Base-by-base conservation (phyloP, 2,329 filamentous ascomycete species). In the Aphanoascus verrucosus region DNA sequence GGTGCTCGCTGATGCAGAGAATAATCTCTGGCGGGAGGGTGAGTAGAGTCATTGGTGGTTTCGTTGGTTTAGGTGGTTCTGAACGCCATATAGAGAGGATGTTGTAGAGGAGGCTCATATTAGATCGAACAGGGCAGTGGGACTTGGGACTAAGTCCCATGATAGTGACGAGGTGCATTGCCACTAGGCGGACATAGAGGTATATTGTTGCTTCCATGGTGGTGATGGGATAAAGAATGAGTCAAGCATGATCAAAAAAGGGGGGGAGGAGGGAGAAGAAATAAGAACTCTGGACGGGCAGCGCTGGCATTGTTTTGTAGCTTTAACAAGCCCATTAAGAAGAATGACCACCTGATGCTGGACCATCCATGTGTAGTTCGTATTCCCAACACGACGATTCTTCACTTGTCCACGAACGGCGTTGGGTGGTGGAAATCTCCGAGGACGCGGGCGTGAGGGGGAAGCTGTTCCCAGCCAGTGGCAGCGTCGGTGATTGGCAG, bases 1-100 rank as follows among this genome's bases (percentile, higher is more conserved):
- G 50, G 23, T 52, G 50, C 14, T 52, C 50, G 43, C 40, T 35
- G 14, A 52, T 32, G 42, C 50, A 52, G 12, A 52, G 50, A 9
- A 52, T 19, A 17, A 52, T 52, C 42, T 52, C 50, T 4, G 50
- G 41, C 14, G 50, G 50, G 9, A 52, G 43, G 42, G 11, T 38
- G 17, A 40, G 38, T 17, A 52, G 50, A 20, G 14, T 19, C n/a
- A 52, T 17, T 32, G 32, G 19, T 8, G 50, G 7, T 14, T 12
- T 31, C 14, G 41, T 17, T 40, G 42, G 50, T 32, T 17, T 37
- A 19, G 50, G 35, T 12, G 42, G 8, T 40, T 46, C 15, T n/a
- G 15, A 42, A 34, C 34, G 3, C 32, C 41, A 52, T 19, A 35
- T 17, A 11, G 50, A 52, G 17, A 52, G 50, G 8, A 34, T 38